Evolutionary conservation across 140 eudicot genomes (phyloP), one percentile per base, ranked within the genome.

Genomic region (Bidens hawaiensis): DNA sequence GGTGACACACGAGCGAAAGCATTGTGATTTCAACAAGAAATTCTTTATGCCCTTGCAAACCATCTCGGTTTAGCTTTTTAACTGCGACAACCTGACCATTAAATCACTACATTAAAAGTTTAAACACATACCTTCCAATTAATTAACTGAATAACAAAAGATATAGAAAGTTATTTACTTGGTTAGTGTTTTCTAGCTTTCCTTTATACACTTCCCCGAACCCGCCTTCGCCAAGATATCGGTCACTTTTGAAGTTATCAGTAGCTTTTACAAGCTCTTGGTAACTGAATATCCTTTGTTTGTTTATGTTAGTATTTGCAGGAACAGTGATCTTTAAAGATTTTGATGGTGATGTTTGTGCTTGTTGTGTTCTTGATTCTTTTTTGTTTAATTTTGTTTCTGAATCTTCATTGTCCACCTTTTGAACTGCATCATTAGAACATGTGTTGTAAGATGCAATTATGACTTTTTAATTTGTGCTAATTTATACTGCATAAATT

Each of bases 131-230:
- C 28, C 1, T 57, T 48, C 21, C 2, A 48, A 24, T 46, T 36
- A 65, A 18, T 7, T 28, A 62, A 16, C 0, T 22, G 9, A 55
- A 61, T 21, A 17, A 41, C 31, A 19, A 55, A 4, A 26, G 22
- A 24, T 42, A 58, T 28, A 63, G 22, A 30, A 43, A 22, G 64
- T 67, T 53, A 48, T n/a, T 25, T 72, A 84, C 91, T 82, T 77
- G 82, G 40, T 68, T 72, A 24, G 80, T 53, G 46, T 38, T 64
- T 72, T 66, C 40, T 30, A 81, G 13, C 21, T 66, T 57, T 58
- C 94, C 88, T 72, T 78, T 66, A 64, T 71, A 85, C 30, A 85
- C 94, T 43, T 80, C 70, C 6, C 94, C 94, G 70, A 85, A 85
- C 28, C 83, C 94, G 24, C 94, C 94, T 76, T 85, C 83, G 15